Base-by-base conservation (phyloP, 1,139 yeast genomes). In the Arxiozyma slooffiae region DNA sequence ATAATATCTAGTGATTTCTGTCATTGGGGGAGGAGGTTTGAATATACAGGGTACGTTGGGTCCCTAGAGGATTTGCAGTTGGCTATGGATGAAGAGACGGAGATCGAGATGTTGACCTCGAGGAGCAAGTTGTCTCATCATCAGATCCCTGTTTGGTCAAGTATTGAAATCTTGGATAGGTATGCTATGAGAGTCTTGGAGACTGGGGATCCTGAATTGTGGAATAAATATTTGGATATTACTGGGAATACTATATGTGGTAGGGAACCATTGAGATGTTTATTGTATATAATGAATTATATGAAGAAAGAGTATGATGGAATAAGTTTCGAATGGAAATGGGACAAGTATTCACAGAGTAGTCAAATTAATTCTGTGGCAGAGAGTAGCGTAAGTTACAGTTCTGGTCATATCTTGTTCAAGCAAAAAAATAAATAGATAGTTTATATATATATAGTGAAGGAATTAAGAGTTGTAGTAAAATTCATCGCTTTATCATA, bases 181-280 rank as follows among this genome's bases (percentile, higher is more conserved):
- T 61, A 69, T 38, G 97, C 86, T 0, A 86, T 89, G 89, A 61
- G 67, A 11, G 71, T 84, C 4, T 82, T 87, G 0, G 66, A 81
- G 3, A 18, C n/a, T 4, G 44, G 38, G n/a, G 44, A 46, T n/a
- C 24, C 21, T 7, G 39, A 30, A 18, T n/a, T 67, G n/a, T 92
- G 96, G 88, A 74, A 73, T 47, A 65, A 73, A 24, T 92, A 92
- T 62, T 78, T 92, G 9, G 69, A 69, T 3, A 57, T 59, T 1
- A 86, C 97, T 0, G 88, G 84, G 1, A 90, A 92, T 67, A 94
- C 98, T 0, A 85, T 92, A 23, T 94, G 99, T 66, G 99, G 99
- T 0, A 85, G 90, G 54, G 82, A 79, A 55, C 97, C 98, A 0
- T 73, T 92, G 41, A 77, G 80, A 66, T 90, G 38, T 81, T 58